Evolutionary conservation across 306 rosid genomes (phyloP), one percentile per base, ranked within the genome.

Genomic region (Trifolium repens): DNA sequence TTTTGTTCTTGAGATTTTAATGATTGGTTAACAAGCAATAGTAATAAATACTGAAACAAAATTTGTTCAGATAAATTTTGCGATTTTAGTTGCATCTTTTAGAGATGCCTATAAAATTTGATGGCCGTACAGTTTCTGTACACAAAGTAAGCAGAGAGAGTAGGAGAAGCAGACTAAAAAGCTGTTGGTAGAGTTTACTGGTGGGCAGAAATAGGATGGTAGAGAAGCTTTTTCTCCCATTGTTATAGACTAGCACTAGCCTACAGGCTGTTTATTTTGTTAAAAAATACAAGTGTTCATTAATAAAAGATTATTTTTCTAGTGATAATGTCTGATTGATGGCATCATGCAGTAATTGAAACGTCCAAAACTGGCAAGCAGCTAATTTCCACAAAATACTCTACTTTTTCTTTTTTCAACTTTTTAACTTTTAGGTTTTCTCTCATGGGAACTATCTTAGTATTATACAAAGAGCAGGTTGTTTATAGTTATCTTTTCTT

Each of bases 401-500:
- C 13, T 65, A 35, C 40, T 52, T 75, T 64, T 37, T 40, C n/a
- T 65, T 53, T 66, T 19, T 37, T 7, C 16, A 61, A 66, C 19
- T 19, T 16, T 32, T 35, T 44, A 1, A 5, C 27, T 16, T 54
- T 75, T 19, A 19, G n/a, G 43, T 47, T 17, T 75, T 30, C 39
- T 74, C 24, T 50, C 50, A 47, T 11, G 70, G 34, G 49, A 65
- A 19, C 42, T 50, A 30, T 70, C 50, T 17, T 72, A 11, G 46
- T 26, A 66, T 50, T 72, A 67, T 69, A 35, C 57, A 12, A 62
- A 34, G 64, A 26, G 44, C 64, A 40, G 32, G 52, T 75, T 72
- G 73, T 78, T 74, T 69, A 70, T 70, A 44, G 78, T 54, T 26
- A 14, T 53, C 34, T 62, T 57, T 37, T 43, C 66, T 10, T 35